phyloP scores from a whole-genome alignment of 495 filamentous ascomycete genomes.

The Neurospora sp. region DNA sequence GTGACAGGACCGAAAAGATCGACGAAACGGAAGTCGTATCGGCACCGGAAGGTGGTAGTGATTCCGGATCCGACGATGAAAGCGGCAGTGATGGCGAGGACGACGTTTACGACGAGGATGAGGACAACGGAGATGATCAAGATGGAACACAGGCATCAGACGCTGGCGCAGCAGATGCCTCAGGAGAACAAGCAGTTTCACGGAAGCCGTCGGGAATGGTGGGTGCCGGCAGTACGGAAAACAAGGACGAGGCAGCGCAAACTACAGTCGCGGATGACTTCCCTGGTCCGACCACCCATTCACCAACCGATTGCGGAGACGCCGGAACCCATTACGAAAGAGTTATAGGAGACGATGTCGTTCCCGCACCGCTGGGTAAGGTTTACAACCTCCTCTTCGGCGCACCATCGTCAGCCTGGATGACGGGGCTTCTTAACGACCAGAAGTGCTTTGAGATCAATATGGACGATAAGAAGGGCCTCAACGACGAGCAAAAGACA shows the following conservation, averaged over 20 bases:
- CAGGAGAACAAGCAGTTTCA: conserved; percentile 45
- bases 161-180: conserved; percentile 51
- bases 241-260: conserved; percentile 44
- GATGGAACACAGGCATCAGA: conserved; percentile 52
- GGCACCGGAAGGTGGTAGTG: conserved; percentile 29
- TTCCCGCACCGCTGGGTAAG: conserved; percentile 84
- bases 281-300: conserved; percentile 77
- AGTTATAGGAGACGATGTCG: conserved; percentile 70
- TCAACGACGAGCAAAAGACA: conserved; percentile 60
- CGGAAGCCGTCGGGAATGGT: conserved; percentile 58
- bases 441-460: conserved; percentile 82
- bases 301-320: conserved; percentile 76
- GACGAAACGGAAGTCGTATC: conserved; percentile 36
- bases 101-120: conserved; percentile 68
- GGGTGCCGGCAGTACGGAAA: conserved; percentile 39
- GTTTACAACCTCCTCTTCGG: conserved; percentile 85
- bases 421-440: conserved; percentile 73
- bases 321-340: conserved; percentile 70
- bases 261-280: conserved; percentile 54
- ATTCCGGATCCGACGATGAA: conserved; percentile 49
- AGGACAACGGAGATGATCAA: conserved; percentile 54
- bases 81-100: conserved; percentile 56
- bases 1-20: conserved; percentile 83
- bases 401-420: conserved; percentile 62
- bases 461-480: conserved; percentile 71